Evolutionary conservation across 306 rosid genomes (phyloP).

Genomic region (Gillenia trifoliata): DNA sequence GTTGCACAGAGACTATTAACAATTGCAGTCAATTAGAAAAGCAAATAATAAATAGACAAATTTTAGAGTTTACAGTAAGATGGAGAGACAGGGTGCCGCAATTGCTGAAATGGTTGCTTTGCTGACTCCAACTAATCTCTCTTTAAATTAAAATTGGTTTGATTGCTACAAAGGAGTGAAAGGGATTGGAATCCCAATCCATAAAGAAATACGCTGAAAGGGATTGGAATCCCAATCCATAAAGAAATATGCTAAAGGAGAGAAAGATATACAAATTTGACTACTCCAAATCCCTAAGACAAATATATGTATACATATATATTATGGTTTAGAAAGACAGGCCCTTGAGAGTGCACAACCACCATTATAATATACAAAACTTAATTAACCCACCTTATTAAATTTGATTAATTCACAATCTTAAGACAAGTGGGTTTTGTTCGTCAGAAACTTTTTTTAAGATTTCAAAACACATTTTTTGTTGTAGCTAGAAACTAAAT

Average conservation of each 20-base stretch:
- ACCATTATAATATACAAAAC: background rate
- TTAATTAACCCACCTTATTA: background rate
- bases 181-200: constrained; percentile 59
- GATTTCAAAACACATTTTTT: no score
- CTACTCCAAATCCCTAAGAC: constrained; percentile 43
- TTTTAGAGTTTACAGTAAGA: background rate
- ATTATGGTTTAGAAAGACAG: constrained; percentile 32
- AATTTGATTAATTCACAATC: constrained; percentile 13
- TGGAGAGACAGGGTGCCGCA: constrained; percentile 32
- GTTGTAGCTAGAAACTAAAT: no score
- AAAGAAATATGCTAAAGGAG: constrained; percentile 34
- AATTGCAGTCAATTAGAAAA: background rate
- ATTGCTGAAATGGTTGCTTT: constrained; percentile 46
- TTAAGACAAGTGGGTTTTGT: background rate
- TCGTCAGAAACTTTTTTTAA: no score
- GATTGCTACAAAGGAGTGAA: constrained; percentile 44
- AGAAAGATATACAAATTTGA: constrained; percentile 41
- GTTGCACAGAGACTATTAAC: background rate
- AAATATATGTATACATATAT: background rate
- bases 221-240: constrained; percentile 56
- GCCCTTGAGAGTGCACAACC: constrained; percentile 37
- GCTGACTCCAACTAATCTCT: constrained; percentile 37
- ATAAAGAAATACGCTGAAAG: constrained; percentile 44
- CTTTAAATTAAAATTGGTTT: constrained; percentile 35
- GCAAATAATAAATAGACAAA: background rate